Evolutionary conservation across 2,329 filamentous ascomycete species (phyloP).

Genomic region (Phialocephala subalpina): DNA sequence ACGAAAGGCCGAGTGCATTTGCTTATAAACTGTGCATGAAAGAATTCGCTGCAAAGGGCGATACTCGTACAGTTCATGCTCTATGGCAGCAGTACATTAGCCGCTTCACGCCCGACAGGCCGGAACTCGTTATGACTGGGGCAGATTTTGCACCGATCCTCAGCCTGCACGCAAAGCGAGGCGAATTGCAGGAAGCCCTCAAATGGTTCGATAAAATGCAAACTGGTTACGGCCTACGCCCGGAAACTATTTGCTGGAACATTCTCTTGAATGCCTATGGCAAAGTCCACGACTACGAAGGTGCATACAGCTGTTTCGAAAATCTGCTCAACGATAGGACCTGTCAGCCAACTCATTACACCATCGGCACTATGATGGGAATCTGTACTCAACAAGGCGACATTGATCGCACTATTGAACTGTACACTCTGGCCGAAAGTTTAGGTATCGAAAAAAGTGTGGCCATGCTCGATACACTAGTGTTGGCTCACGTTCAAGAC

Average conservation of each 20-base stretch:
- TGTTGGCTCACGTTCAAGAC: constrained; percentile 72
- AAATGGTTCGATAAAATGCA: constrained; percentile 69
- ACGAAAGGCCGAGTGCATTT: constrained; percentile 38
- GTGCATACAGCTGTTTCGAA: constrained; percentile 70
- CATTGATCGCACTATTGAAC: constrained; percentile 69
- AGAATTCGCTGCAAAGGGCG: constrained; percentile 54
- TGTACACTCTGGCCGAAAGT: constrained; percentile 70
- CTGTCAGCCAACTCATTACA: constrained; percentile 65
- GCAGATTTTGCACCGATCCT: constrained; percentile 63
- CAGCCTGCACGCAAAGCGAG: constrained; percentile 74
- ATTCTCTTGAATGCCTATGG: constrained; percentile 76
- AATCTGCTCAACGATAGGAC: constrained; percentile 56
- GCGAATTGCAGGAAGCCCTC: constrained; percentile 66
- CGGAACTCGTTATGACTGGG: background rate
- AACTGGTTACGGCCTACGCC: constrained; percentile 60
- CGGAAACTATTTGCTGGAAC: constrained; percentile 75
- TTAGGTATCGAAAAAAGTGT: constrained; percentile 57
- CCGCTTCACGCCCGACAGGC: constrained; percentile 19
- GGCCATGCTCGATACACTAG: constrained; percentile 68
- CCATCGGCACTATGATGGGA: constrained; percentile 78
- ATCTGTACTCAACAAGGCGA: constrained; percentile 78
- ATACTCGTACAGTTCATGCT: constrained; percentile 51
- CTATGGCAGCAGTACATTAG: constrained; percentile 51
- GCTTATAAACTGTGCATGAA: constrained; percentile 46
- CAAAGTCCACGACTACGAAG: constrained; percentile 71